These are phyloP conservation scores for Euphorbia peplus DNA, from an alignment of 345 rosid genomes.

Conservation along the genomic window DNA sequence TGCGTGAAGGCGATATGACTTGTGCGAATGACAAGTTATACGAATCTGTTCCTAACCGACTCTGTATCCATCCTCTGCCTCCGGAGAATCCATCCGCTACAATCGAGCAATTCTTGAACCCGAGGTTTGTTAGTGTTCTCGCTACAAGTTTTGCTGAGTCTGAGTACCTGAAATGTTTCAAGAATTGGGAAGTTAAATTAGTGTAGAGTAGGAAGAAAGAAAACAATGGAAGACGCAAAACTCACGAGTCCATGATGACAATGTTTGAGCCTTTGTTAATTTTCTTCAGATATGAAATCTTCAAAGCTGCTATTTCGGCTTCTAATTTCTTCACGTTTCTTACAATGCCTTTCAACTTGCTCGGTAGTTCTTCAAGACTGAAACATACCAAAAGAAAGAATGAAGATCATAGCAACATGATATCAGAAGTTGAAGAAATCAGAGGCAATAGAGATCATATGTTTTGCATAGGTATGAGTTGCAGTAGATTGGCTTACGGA, in stretches of 20 bases:
- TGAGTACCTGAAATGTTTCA: conserved; percentile 50
- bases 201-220: background rate
- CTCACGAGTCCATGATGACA: conserved; percentile 84
- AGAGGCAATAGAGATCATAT: background rate
- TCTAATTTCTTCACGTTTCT: conserved; percentile 70
- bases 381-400: background rate
- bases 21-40: conserved; percentile 63
- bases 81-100: conserved; percentile 86
- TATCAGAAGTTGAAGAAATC: background rate
- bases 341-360: conserved; percentile 71
- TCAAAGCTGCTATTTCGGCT: conserved; percentile 85
- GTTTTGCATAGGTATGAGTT: background rate
- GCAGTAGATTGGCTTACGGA: conserved; percentile 56
- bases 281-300: conserved; percentile 84
- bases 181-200: background rate
- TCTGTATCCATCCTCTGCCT: conserved; percentile 83
- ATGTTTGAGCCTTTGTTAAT: conserved; percentile 80
- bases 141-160: conserved; percentile 81
- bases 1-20: conserved; percentile 63
- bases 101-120: conserved; percentile 74
- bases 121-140: conserved; percentile 58
- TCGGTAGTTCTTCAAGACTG: conserved; percentile 81
- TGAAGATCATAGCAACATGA: too few relatives aligned
- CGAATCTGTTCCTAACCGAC: conserved; percentile 78
- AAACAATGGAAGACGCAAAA: too few relatives aligned